These are phyloP conservation scores for Astrothelium macrocarpum DNA, from an alignment of 495 filamentous ascomycete genomes.

Conservation along the genomic window DNA sequence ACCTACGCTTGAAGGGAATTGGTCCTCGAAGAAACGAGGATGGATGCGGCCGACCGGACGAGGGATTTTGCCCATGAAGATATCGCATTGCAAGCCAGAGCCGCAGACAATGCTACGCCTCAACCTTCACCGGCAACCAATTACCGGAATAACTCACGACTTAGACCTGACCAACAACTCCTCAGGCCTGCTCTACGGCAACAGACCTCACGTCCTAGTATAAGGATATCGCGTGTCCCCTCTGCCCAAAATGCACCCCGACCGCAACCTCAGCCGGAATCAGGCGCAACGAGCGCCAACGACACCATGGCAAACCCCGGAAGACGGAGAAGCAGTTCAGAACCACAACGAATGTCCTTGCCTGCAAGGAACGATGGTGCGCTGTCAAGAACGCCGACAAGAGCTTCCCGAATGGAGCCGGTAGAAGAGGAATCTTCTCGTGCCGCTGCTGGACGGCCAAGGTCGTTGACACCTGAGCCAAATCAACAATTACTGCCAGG, in stretches of 20 bases:
- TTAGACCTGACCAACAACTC: not conserved
- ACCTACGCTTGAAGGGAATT: not conserved
- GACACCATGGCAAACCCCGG: constrained; percentile 2
- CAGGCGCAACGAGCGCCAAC: not conserved
- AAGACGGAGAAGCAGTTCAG: constrained; percentile 19
- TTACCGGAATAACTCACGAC: not conserved
- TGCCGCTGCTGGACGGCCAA: not conserved
- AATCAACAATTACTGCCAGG: not conserved
- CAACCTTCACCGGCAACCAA: not conserved
- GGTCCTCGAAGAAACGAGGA: not conserved
- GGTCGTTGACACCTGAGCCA: not conserved
- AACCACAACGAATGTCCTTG: constrained; percentile 13
- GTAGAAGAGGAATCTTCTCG: constrained; percentile 1
- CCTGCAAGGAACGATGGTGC: not conserved
- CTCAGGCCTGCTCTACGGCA: not conserved
- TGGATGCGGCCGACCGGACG: not conserved
- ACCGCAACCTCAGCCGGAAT: not conserved
- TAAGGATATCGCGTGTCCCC: constrained; percentile 2
- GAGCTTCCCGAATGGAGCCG: not conserved
- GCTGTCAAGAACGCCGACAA: not conserved
- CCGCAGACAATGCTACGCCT: not conserved
- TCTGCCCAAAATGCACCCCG: not conserved
- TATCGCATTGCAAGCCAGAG: not conserved
- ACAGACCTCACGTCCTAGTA: constrained; percentile 1
- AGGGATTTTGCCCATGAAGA: constrained; percentile 1